These are phyloP conservation scores for Eimeria falciformis DNA, from an alignment of 169 alveolate genomes.

Conservation along the genomic window DNA sequence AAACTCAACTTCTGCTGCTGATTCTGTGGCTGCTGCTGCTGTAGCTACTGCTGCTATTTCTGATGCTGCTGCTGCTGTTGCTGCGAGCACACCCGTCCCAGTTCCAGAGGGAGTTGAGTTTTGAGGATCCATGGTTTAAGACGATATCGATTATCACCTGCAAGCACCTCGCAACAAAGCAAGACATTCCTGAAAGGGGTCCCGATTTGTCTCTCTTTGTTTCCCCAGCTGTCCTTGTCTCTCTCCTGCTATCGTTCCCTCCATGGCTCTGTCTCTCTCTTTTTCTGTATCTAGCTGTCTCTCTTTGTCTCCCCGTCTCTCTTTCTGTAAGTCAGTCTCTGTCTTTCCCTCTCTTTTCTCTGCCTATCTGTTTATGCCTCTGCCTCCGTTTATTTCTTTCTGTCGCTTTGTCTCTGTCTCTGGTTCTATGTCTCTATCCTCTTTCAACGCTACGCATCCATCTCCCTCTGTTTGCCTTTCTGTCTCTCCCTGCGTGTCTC, in stretches of 20 bases:
- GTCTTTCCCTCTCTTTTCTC: no score
- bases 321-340: no score
- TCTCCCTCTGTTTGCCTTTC: no score
- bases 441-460: no score
- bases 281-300: background rate
- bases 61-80: no score
- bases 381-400: background rate
- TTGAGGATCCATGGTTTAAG: constrained; percentile 81
- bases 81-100: constrained; percentile 78
- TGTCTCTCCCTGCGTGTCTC: background rate
- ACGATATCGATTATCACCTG: constrained; percentile 78
- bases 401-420: no score
- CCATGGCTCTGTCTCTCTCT: background rate
- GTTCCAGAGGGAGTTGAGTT: constrained; percentile 81
- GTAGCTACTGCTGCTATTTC: background rate
- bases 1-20: background rate
- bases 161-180: background rate
- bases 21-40: background rate
- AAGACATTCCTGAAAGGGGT: no score
- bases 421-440: no score
- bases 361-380: no score
- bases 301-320: background rate
- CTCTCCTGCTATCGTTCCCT: background rate
- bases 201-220: background rate
- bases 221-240: background rate